Conservation (phyloP, 1,139 yeast species). For the Hansenula sp. region DNA sequence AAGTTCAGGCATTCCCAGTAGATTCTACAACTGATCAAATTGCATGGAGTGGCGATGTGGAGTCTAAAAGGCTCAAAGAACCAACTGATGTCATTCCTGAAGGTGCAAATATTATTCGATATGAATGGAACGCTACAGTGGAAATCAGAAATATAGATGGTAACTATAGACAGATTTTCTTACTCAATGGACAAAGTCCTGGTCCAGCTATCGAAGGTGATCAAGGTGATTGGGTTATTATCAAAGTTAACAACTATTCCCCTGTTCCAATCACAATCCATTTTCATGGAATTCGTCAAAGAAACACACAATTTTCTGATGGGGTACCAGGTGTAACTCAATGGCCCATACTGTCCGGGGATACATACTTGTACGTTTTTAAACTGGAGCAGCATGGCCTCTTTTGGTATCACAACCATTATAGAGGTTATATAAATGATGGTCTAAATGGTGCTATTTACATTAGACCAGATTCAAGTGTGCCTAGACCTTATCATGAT, state of each 20-base stretch:
- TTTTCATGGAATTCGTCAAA: conserved; percentile 34
- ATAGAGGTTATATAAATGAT: conserved; percentile 32
- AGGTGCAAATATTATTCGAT: conserved; percentile 2
- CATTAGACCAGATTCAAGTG: conserved; percentile 23
- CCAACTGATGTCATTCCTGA: conserved; percentile 3
- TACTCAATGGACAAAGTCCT: conserved; percentile 31
- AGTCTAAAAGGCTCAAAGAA: too few relatives aligned
- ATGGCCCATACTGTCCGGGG: conserved; percentile 29
- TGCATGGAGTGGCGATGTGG: too few relatives aligned
- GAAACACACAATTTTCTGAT: conserved; percentile 33
- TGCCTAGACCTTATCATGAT: conserved; percentile 26
- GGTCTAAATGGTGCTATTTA: conserved; percentile 33
- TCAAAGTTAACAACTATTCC: conserved; percentile 27
- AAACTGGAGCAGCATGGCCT: conserved; percentile 31
- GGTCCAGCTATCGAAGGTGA: conserved; percentile 31
- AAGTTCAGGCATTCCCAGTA: too few relatives aligned
- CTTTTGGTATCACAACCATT: conserved; percentile 37
- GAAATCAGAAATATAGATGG: conserved; percentile 22
- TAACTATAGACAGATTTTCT: conserved; percentile 18
- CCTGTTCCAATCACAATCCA: conserved; percentile 30
- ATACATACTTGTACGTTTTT: conserved; percentile 25
- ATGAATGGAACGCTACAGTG: conserved; percentile 15
- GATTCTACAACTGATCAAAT: too few relatives aligned
- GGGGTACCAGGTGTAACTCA: conserved; percentile 35
- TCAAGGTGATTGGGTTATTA: conserved; percentile 31